Evolutionary conservation across 352 stramenopile species (phyloP).

Genomic region (Phytopythium chamaehyphon): DNA sequence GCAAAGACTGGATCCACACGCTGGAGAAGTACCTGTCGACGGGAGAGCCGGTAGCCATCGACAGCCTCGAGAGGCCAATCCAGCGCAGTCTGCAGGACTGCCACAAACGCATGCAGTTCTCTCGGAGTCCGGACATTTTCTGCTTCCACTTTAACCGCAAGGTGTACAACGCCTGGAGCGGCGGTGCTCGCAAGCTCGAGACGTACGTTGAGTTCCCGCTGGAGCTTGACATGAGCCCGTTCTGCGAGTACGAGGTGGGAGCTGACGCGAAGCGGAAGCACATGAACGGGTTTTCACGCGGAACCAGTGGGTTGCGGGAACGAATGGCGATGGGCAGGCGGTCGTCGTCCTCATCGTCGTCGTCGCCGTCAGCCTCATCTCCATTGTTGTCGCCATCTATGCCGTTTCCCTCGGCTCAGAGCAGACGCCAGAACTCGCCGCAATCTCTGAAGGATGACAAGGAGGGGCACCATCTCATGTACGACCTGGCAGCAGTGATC

Average conservation of each 20-base stretch:
- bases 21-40: conserved; percentile 35
- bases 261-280: conserved; percentile 24
- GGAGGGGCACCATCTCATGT: conserved; percentile 44
- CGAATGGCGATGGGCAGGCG: conserved; percentile 1
- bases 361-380: neutral
- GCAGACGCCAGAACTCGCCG: conserved; percentile 1
- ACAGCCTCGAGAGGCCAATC: conserved; percentile 34
- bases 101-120: conserved; percentile 74
- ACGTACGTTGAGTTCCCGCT: conserved; percentile 79
- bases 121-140: conserved; percentile 74
- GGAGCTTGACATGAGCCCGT: conserved; percentile 71
- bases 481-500: conserved; percentile 76
- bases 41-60: conserved; percentile 25
- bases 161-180: conserved; percentile 64
- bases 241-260: conserved; percentile 60
- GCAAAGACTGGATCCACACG: conserved; percentile 64
- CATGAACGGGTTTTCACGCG: conserved; percentile 13
- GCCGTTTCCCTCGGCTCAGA: conserved; percentile 1
- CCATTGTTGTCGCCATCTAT: conserved; percentile 7
- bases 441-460: conserved; percentile 13
- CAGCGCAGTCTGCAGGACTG: conserved; percentile 40
- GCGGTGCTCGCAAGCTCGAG: conserved; percentile 69
- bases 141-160: conserved; percentile 89
- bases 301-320: neutral
- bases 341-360: conserved; percentile 6